phyloP scores from a whole-genome alignment of 768 basidiomycete species.

The Tricholoma flavovirens region DNA sequence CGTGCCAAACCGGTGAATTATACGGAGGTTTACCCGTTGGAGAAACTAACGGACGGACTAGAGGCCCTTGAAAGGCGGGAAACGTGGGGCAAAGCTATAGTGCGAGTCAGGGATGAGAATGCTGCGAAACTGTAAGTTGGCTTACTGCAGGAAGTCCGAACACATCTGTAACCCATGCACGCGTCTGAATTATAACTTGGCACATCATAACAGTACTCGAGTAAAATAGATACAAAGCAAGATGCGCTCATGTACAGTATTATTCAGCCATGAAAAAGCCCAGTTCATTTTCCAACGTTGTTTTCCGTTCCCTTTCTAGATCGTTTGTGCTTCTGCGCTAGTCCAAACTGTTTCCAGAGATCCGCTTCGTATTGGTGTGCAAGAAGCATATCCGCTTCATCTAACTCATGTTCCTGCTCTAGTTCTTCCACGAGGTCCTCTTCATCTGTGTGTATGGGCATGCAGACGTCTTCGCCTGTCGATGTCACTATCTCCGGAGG shows the following conservation, averaged over 20 bases:
- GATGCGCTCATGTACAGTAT: background rate
- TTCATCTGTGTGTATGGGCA: conserved; percentile 22
- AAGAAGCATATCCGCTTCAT: conserved; percentile 27
- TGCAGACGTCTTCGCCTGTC: conserved; percentile 8
- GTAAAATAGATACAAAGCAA: background rate
- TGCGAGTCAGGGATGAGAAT: conserved; percentile 41
- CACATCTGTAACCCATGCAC: too few species aligned
- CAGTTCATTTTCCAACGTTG: background rate
- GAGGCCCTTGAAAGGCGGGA: conserved; percentile 71
- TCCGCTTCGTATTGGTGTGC: conserved; percentile 31
- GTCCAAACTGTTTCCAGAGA: conserved; percentile 31
- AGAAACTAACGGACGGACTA: conserved; percentile 61
- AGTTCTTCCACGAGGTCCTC: conserved; percentile 29
- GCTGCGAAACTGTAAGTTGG: conserved; percentile 14
- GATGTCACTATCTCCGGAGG: background rate
- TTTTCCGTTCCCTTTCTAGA: background rate
- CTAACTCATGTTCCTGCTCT: conserved; percentile 36
- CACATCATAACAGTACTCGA: background rate
- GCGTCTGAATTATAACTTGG: too few species aligned
- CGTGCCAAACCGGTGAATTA: conserved; percentile 68
- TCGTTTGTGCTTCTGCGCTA: background rate
- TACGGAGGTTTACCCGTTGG: conserved; percentile 61
- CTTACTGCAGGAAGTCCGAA: too few species aligned
- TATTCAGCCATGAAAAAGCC: too few species aligned
- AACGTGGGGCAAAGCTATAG: conserved; percentile 90